Evolutionary conservation across 306 rosid species (phyloP).

Genomic region (Dalbergia cultrata): DNA sequence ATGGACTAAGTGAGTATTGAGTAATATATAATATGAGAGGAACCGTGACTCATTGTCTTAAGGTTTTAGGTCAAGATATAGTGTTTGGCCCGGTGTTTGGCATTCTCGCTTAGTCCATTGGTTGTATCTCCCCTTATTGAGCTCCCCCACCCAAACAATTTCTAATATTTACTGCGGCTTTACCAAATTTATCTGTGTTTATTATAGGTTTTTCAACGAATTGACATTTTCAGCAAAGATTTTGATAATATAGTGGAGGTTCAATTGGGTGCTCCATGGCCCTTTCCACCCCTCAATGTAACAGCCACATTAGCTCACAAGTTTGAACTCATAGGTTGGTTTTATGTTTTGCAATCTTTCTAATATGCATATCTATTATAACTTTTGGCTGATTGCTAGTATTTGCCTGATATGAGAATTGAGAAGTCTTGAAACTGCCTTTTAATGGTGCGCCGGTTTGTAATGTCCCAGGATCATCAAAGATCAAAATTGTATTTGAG

Average conservation of each 20-base stretch:
- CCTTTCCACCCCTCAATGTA: slow-evolving; percentile 72
- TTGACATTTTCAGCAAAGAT: slow-evolving; percentile 81
- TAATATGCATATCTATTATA: background rate
- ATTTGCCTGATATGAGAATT: slow-evolving; percentile 23
- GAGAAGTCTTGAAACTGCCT: background rate
- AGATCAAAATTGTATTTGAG: slow-evolving; percentile 76
- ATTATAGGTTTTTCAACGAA: slow-evolving; percentile 88
- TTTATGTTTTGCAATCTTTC: slow-evolving; percentile 7
- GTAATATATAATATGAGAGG: too few species aligned
- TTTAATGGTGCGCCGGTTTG: slow-evolving; percentile 6
- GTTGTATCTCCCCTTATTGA: too few species aligned
- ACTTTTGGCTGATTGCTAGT: slow-evolving; percentile 27
- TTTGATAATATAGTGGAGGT: slow-evolving; percentile 92
- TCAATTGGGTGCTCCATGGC: slow-evolving; percentile 94
- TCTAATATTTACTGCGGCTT: background rate
- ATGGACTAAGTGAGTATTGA: too few species aligned
- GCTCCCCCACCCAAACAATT: too few species aligned
- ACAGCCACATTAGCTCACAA: slow-evolving; percentile 96
- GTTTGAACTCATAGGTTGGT: slow-evolving; percentile 87
- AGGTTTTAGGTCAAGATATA: too few species aligned
- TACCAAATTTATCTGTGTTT: slow-evolving; percentile 3
- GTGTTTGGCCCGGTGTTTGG: too few species aligned
- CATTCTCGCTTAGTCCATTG: too few species aligned
- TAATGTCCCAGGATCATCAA: slow-evolving; percentile 67
- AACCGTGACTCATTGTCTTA: too few species aligned